Evolutionary conservation across 768 basidiomycete species (phyloP).

Genomic region (Gymnopilus dilepis): DNA sequence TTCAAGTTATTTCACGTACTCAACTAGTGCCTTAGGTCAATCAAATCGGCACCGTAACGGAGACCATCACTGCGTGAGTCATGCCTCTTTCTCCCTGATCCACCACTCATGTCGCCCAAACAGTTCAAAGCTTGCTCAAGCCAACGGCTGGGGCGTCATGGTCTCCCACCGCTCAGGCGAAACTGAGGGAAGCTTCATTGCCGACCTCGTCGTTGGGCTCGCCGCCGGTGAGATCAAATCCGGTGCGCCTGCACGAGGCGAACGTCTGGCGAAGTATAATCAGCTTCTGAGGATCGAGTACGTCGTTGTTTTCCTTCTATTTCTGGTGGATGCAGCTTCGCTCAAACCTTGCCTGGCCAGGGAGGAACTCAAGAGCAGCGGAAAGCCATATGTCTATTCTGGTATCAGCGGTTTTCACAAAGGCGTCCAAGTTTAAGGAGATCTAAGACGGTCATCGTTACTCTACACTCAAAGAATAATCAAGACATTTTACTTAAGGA

Average conservation of each 20-base stretch:
- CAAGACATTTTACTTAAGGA: too few relatives aligned
- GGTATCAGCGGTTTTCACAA: neutral
- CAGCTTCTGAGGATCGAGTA: constrained; percentile 88
- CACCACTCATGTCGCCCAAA: constrained; percentile 3
- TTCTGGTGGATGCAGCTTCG: neutral
- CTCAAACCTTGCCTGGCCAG: neutral
- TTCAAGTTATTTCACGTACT: neutral
- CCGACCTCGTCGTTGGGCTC: constrained; percentile 93
- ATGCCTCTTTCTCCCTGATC: neutral
- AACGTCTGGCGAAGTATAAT: constrained; percentile 97
- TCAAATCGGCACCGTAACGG: constrained; percentile 98
- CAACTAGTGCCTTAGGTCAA: constrained; percentile 59
- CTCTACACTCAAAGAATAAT: too few relatives aligned
- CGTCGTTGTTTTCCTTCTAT: constrained; percentile 34
- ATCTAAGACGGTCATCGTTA: too few relatives aligned
- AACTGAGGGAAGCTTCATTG: constrained; percentile 97
- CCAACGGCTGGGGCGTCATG: constrained; percentile 99
- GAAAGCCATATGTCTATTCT: neutral
- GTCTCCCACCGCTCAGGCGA: constrained; percentile 98
- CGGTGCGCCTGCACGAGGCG: constrained; percentile 93
- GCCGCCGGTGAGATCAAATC: constrained; percentile 97
- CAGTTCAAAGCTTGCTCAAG: constrained; percentile 94
- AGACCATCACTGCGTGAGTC: constrained; percentile 95
- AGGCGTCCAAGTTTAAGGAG: neutral
- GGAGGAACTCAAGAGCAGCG: neutral